Base-by-base conservation (phyloP, 1,139 yeast species). In the Arxiozyma bovina region DNA sequence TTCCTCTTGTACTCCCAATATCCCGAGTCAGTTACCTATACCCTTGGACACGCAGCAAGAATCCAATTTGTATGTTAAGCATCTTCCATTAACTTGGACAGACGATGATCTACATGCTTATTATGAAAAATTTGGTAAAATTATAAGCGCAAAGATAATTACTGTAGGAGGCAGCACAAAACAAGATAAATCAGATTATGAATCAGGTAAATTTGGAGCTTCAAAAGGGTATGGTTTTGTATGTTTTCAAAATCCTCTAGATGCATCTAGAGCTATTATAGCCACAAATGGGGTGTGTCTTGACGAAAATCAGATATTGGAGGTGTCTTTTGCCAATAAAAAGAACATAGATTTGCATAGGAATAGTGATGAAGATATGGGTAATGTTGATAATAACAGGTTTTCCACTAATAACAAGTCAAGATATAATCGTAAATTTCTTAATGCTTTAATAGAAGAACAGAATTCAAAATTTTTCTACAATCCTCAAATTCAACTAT, bases 181-280 rank as follows among this genome's bases (percentile, higher is more conserved):
- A 18, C 18, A 50, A 20, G 45, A 38, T 20, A 45, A 40, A 25
- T 17, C 41, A 20, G 44, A 34, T 41, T 46, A 47, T 41, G 49
- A 45, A 18, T 41, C 42, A 1, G 21, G 47, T 30, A 27, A 42
- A 6, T 23, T 34, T 9, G 74, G 74, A 0, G 42, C 61, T 0
- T 72, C 79, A 0, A 72, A 76, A 54, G 81, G 81, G 0, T 78
- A 74, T 61, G 82, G 81, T 0, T 78, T 78, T 63, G 81, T 78
- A 17, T 77, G 80, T 55, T 78, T 74, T 61, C 71, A 71, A 53
- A 71, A 74, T 42, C 74, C 78, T 11, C 59, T 73, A 11, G 78
- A 76, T 61, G 81, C 81, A 0, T 75, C 79, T 1, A 68, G 71
- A 45, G 81, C 81, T 0, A 63, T 77, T 41, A 64, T 75, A 22